These are phyloP conservation scores for Vigna reflexopilosa DNA, from an alignment of 306 rosid species.

Conservation along the genomic window DNA sequence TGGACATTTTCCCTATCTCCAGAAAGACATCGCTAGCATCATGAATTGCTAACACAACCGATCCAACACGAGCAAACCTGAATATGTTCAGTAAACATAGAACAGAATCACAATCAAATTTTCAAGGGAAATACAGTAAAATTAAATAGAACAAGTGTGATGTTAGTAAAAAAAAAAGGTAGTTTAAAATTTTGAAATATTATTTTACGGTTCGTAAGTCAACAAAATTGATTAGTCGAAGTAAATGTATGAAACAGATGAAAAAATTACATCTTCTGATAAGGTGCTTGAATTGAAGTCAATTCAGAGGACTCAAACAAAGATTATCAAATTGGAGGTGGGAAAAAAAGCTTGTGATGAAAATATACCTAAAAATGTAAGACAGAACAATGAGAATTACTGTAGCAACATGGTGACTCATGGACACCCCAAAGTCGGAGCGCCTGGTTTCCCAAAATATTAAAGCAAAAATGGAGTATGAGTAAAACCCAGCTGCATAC, in stretches of 20 bases:
- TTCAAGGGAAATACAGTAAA: background rate
- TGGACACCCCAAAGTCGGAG: conserved; percentile 95
- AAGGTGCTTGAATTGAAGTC: conserved; percentile 32
- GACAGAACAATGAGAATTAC: conserved; percentile 85
- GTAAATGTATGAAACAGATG: conserved; percentile 11
- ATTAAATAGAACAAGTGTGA: conserved; percentile 7
- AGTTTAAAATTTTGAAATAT: conserved; percentile 7
- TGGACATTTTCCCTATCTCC: conserved; percentile 98
- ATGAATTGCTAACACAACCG: conserved; percentile 94
- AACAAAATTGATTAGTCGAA: background rate
- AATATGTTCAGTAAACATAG: conserved; percentile 44
- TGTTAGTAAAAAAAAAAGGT: background rate
- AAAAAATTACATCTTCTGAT: background rate
- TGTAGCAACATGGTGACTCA: conserved; percentile 98
- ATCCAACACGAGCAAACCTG: conserved; percentile 97
- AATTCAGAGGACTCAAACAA: conserved; percentile 35
- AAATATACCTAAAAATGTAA: conserved; percentile 81
- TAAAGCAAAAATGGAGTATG: conserved; percentile 96
- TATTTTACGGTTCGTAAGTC: conserved; percentile 19
- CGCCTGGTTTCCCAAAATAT: conserved; percentile 99
- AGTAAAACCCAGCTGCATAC: conserved; percentile 91
- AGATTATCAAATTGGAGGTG: conserved; percentile 20
- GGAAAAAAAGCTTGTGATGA: conserved; percentile 18
- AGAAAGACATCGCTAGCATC: conserved; percentile 97
- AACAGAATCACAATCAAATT: conserved; percentile 43